Evolutionary conservation across 176 grass and related monocot species (phyloP).

Genomic region (Urochloa ruziziensis): DNA sequence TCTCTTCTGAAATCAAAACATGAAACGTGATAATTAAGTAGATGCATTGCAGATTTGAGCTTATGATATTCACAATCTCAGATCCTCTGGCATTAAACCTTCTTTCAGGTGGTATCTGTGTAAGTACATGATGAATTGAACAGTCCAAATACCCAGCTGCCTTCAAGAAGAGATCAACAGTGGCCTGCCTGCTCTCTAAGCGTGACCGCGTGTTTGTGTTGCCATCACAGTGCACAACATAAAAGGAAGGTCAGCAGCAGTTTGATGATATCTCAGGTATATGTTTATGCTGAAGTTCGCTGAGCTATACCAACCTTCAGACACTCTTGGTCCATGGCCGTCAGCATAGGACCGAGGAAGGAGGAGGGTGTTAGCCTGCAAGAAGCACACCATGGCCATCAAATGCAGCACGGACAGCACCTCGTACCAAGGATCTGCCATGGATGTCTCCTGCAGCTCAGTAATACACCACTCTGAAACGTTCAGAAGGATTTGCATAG

Average conservation of each 20-base stretch:
- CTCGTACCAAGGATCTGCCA: constrained; percentile 84
- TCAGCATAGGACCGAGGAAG: constrained; percentile 66
- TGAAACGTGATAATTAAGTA: constrained; percentile 14
- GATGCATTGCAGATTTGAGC: background rate
- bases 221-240: background rate
- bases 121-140: constrained; percentile 60
- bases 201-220: background rate
- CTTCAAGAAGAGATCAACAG: constrained; percentile 80
- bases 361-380: constrained; percentile 63
- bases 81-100: constrained; percentile 44
- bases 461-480: constrained; percentile 20
- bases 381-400: constrained; percentile 73
- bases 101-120: constrained; percentile 56
- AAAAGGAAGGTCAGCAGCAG: background rate
- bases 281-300: constrained; percentile 1
- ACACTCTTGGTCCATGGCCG: constrained; percentile 48
- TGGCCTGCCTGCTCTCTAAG: constrained; percentile 62
- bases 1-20: constrained; percentile 59
- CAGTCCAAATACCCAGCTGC: constrained; percentile 79
- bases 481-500: background rate
- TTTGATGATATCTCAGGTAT: background rate
- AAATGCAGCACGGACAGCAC: constrained; percentile 74
- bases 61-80: constrained; percentile 24
- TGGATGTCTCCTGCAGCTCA: constrained; percentile 68
- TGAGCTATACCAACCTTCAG: constrained; percentile 63